These are phyloP conservation scores for Entophlyctis luteolus DNA, from an alignment of 192 early-diverging fungal genomes.

Conservation along the genomic window DNA sequence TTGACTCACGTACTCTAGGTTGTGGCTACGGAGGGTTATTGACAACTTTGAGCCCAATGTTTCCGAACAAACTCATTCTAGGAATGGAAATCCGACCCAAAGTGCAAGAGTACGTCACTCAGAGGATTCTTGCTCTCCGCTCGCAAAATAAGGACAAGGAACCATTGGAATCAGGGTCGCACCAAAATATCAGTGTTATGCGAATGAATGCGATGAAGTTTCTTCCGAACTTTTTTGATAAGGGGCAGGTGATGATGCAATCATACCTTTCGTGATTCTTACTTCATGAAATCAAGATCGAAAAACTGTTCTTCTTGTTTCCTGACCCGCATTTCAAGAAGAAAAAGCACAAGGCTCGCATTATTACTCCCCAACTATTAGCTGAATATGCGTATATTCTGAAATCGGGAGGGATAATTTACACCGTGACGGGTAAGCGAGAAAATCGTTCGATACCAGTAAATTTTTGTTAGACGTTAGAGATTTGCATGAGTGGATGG, in stretches of 20 bases:
- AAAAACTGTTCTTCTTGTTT: conserved; percentile 96
- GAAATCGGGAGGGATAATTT: conserved; percentile 82
- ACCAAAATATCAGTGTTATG: conserved; percentile 95
- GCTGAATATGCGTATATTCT: conserved; percentile 97
- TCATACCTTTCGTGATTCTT: not conserved
- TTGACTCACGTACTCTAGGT: conserved; percentile 35
- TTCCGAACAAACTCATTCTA: conserved; percentile 86
- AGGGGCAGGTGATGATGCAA: conserved; percentile 66
- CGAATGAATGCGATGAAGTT: conserved; percentile 99
- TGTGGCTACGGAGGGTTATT: conserved; percentile 96
- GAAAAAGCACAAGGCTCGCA: conserved; percentile 95
- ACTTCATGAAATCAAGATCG: conserved; percentile 52
- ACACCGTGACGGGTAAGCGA: conserved; percentile 80
- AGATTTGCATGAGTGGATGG: conserved; percentile 85
- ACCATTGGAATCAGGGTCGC: conserved; percentile 61
- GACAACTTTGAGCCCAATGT: conserved; percentile 79
- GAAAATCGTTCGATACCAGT: not conserved
- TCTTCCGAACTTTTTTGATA: conserved; percentile 94
- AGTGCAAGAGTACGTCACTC: conserved; percentile 87
- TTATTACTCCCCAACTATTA: conserved; percentile 83
- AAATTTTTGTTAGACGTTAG: conserved; percentile 40
- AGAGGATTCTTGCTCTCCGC: conserved; percentile 76
- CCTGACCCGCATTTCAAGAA: conserved; percentile 99
- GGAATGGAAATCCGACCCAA: conserved; percentile 99
- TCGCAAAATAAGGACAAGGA: conserved; percentile 44